Percentiles rank a stretch among this genome's conserved stretches.
phyloP scores from a whole-genome alignment of 2,329 filamentous ascomycete genomes.

The Ceratocystis variospora region DNA sequence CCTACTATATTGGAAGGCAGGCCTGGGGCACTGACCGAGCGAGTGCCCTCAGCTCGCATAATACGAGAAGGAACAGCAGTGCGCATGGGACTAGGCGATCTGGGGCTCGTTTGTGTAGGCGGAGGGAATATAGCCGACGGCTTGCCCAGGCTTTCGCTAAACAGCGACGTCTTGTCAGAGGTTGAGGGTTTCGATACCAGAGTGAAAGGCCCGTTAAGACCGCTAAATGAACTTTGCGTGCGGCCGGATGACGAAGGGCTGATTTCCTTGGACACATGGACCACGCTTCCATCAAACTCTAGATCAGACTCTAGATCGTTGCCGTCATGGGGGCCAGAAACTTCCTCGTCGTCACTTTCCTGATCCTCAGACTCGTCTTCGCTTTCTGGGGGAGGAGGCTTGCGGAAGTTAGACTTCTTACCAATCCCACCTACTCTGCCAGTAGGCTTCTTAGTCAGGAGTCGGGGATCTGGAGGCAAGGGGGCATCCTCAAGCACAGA shows the following conservation, averaged over 20 bases:
- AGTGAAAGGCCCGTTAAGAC: conserved; percentile 34
- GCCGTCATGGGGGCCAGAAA: conserved; percentile 31
- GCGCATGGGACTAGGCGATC: conserved; percentile 60
- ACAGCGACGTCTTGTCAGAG: conserved; percentile 9
- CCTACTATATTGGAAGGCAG: not conserved
- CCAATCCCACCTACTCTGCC: not conserved
- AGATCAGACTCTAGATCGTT: conserved; percentile 35
- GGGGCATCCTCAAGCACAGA: conserved; percentile 26
- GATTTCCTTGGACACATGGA: conserved; percentile 49
- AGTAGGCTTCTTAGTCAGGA: conserved; percentile 24
- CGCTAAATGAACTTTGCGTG: conserved; percentile 43
- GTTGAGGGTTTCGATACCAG: conserved; percentile 26
- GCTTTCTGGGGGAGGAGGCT: conserved; percentile 23
- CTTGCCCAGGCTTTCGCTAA: conserved; percentile 11
- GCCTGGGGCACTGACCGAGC: conserved; percentile 45
- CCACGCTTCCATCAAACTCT: conserved; percentile 43
- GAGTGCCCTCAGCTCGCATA: conserved; percentile 34
- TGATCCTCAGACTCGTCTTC: conserved; percentile 29
- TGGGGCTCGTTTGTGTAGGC: conserved; percentile 42
- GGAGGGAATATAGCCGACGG: conserved; percentile 30
- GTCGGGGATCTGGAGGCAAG: conserved; percentile 32
- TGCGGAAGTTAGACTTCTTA: conserved; percentile 13
- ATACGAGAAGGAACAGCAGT: conserved; percentile 40
- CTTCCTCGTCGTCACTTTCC: conserved; percentile 28
- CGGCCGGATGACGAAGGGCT: conserved; percentile 40